Base-by-base conservation (phyloP, 148 eudicot species). In the Rhododendron kiyosumense region DNA sequence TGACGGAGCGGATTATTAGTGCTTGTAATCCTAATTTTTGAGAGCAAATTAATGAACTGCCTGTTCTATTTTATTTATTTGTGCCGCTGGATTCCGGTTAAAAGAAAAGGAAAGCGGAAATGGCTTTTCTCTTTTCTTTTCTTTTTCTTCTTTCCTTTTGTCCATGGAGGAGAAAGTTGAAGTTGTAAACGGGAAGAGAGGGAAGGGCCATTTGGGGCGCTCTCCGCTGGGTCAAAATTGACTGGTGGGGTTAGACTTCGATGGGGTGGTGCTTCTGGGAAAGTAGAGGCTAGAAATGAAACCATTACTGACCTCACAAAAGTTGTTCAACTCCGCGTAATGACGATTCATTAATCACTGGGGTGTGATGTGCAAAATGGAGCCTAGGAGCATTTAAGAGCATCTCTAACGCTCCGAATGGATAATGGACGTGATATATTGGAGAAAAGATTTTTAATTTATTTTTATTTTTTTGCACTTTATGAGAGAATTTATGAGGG, bases 1-100 rank as follows among this genome's bases (percentile, higher is more conserved):
- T 76, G 51, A 24, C 28, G 81, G 57, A 86, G 54, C 85, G 84
- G 84, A 71, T 43, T 81, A 38, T 73, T 74, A 41, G 81, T 86
- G 82, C 63, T 71, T 86, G 88, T 83, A 83, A 28, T 74, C 30
- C 77, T 59, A 86, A 86, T 45, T 81, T 83, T 76, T 34, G 28
- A 76, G 81, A 59, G 22, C 28, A 43, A 76, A 34, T 86, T 26
- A 52, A 52, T 20, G 81, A 75, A 63, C 71, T 85, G 78, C 48
- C 0, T 11, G 17, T 74, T 41, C 8, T 41, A 41, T 41, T 41
- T 41, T 41, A 41, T 41, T 41, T 41, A 41, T 41, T 41, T 41
- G 45, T 26, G 74, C 32, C 5, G n/a, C 65, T 22, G 28, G 51
- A 17, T 79, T 28, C 20, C 20, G 3, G 26, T 49, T 48, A 20